A percentile compares a stretch with the other conserved stretches of the same genome.
phyloP scores from a whole-genome alignment of 805 yeast species.

The Ogataea degrootiae region DNA sequence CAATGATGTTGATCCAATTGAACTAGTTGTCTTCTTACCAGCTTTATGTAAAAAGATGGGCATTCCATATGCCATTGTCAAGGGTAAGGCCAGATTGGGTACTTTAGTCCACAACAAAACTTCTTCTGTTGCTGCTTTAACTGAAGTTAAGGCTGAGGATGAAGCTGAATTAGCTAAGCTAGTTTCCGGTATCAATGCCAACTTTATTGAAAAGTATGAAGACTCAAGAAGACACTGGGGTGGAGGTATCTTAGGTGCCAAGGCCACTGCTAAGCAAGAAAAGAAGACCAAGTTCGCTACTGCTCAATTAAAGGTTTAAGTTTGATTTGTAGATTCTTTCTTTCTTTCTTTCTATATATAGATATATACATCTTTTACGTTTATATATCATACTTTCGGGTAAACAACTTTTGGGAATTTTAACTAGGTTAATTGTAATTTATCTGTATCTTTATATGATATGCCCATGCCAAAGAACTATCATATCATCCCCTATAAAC shows the following conservation, averaged over 20 bases:
- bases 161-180: slow-evolving; percentile 91
- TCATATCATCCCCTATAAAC: too few relatives aligned
- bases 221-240: slow-evolving; percentile 99
- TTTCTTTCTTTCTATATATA: background rate
- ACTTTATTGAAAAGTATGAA: slow-evolving; percentile 91
- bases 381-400: too few relatives aligned
- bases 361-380: too few relatives aligned
- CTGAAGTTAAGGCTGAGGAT: slow-evolving; percentile 92
- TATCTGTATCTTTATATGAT: too few relatives aligned
- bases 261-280: slow-evolving; percentile 81
- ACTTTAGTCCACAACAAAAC: slow-evolving; percentile 97
- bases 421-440: too few relatives aligned
- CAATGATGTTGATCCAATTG: slow-evolving; percentile 98
- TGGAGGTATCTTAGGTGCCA: slow-evolving; percentile 97
- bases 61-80: slow-evolving; percentile 96
- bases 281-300: slow-evolving; percentile 57
- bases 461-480: too few relatives aligned
- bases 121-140: slow-evolving; percentile 94
- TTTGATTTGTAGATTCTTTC: background rate
- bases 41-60: slow-evolving; percentile 99
- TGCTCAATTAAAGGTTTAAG: slow-evolving; percentile 44
- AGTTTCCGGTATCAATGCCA: slow-evolving; percentile 87
- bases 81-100: slow-evolving; percentile 98
- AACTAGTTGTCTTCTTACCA: slow-evolving; percentile 94
- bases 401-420: too few relatives aligned